Base-by-base conservation (phyloP, 306 rosid genomes). In the Potentilla sterilis region DNA sequence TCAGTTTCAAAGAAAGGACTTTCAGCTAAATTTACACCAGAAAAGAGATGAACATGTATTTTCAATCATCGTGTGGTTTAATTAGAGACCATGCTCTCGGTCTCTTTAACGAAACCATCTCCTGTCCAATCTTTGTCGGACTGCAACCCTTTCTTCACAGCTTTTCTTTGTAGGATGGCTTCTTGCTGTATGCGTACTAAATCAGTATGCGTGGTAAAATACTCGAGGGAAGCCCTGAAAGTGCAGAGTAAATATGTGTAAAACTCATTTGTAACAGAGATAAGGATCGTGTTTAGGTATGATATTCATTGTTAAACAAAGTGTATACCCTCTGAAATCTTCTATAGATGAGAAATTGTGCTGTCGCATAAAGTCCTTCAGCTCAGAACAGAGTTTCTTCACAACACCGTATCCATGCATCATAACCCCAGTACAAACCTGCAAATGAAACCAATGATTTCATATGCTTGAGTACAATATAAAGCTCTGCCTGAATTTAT, bases 381-480 rank as follows among this genome's bases (percentile, higher is more conserved):
- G 96, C 83, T 95, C 99, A 10, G 72, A 76, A 78, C 87, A 85
- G 19, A 95, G 96, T 80, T 89, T 84, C 90, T 89, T 95, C 85
- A 95, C 99, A 68, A 95, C 82, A 79, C 99, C 91, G 70, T 95
- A 95, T 19, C 99, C 97, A 55, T 95, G 97, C 97, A 92, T 92
- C 99, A 95, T 95, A 80, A 95, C 99, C 68, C 97, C 99, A 7
- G 99, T 95, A 81, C 99, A 95, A 22, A 90, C 97, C 98, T 92
- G 77, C 81, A 80, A 72, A 69, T 43, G 59, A 69, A 71, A 70
- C 12, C 19, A 32, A 76, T 15, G 57, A 70, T n/a, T 21, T 59
- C 70, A 58, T 18, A 18, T 5, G 19, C 48, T 22, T 5, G 41
- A 34, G 40, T 10, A 58, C n/a, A 28, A 24, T 16, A 58, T 22